phyloP scores from a whole-genome alignment of 805 yeast genomes.

The Metschnikowia aberdeeniae region DNA sequence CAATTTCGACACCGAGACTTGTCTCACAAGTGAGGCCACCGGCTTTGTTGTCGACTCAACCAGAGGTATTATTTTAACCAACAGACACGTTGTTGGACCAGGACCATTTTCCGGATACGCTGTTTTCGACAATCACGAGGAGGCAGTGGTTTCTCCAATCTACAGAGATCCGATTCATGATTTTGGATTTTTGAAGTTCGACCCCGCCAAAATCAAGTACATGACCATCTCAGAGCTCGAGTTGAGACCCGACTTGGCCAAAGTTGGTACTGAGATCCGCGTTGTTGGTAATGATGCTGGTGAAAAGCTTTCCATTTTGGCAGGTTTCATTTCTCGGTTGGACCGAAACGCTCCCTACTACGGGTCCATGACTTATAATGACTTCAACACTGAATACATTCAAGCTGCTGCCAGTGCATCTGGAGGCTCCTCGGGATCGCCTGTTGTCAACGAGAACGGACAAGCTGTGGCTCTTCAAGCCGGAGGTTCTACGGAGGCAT shows the following conservation, averaged over 20 bases:
- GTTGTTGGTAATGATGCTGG: slow-evolving; percentile 97
- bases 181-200: slow-evolving; percentile 81
- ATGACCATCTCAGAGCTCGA: slow-evolving; percentile 65
- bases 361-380: slow-evolving; percentile 83
- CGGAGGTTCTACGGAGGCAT: slow-evolving; percentile 87
- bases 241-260: slow-evolving; percentile 76
- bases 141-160: slow-evolving; percentile 77
- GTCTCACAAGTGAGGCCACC: slow-evolving; percentile 85
- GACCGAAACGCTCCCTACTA: slow-evolving; percentile 95
- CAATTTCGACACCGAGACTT: slow-evolving; percentile 79
- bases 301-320: slow-evolving; percentile 80
- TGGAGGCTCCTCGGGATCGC: slow-evolving; percentile 95
- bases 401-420: slow-evolving; percentile 96
- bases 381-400: slow-evolving; percentile 89
- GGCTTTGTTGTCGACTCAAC: slow-evolving; percentile 88
- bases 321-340: slow-evolving; percentile 80
- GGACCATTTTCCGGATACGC: slow-evolving; percentile 92
- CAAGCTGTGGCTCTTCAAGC: slow-evolving; percentile 89
- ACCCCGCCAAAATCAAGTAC: slow-evolving; percentile 68
- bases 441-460: slow-evolving; percentile 89
- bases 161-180: slow-evolving; percentile 95
- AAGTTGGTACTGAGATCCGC: slow-evolving; percentile 89
- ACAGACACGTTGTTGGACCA: slow-evolving; percentile 93
- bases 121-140: slow-evolving; percentile 92
- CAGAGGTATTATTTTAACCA: slow-evolving; percentile 80